phyloP scores from a whole-genome alignment of 83 land plant genomes.

The Picea abies region DNA sequence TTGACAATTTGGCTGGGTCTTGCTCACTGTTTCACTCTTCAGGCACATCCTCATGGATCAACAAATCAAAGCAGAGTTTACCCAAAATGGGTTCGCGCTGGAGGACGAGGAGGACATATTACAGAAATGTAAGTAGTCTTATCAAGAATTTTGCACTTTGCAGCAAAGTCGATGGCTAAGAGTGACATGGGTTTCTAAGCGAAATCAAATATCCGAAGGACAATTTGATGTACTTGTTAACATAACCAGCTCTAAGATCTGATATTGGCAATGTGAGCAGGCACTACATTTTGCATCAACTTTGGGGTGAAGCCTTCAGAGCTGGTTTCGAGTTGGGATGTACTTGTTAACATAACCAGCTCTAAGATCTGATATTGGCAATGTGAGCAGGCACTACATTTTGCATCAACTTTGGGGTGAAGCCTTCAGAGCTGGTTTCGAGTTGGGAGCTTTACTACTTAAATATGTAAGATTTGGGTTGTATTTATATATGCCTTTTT shows the following conservation, averaged over 20 bases:
- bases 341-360: neutral
- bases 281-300: slow-evolving; percentile 65
- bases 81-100: slow-evolving; percentile 42
- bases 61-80: slow-evolving; percentile 57
- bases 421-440: slow-evolving; percentile 65
- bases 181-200: neutral
- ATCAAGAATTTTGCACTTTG: neutral
- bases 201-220: neutral
- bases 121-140: slow-evolving; percentile 43
- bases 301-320: slow-evolving; percentile 66
- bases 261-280: slow-evolving; percentile 27
- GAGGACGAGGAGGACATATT: slow-evolving; percentile 48
- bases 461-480: slow-evolving; percentile 48
- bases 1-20: too few species aligned
- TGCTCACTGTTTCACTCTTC: too few species aligned
- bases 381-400: slow-evolving; percentile 53
- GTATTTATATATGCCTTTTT: neutral
- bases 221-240: neutral
- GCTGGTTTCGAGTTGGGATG: slow-evolving; percentile 76
- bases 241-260: neutral
- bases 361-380: neutral
- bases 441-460: slow-evolving; percentile 81
- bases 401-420: slow-evolving; percentile 70
- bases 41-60: slow-evolving; percentile 46
- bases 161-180: neutral